Conservation (phyloP, 306 rosid genomes). For the Acacia confusa region DNA sequence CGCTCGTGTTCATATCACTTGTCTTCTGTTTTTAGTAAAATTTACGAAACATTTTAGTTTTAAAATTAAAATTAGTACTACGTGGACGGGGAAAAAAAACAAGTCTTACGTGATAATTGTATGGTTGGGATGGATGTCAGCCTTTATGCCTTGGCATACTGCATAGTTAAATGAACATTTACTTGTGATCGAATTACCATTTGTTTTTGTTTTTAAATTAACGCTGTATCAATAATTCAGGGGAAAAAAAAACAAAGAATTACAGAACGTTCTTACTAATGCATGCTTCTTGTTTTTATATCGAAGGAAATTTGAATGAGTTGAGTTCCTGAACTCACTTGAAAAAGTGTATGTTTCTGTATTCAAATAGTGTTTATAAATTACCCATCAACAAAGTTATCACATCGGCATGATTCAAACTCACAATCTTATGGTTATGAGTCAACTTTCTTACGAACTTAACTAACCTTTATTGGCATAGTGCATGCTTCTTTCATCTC, state of each 20-base stretch:
- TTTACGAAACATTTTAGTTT: neutral
- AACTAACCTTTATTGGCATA: too few species aligned
- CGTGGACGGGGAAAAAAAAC: neutral
- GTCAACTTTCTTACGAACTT: too few species aligned
- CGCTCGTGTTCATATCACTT: neutral
- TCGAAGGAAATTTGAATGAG: too few species aligned
- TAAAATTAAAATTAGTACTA: neutral
- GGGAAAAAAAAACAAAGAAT: too few species aligned
- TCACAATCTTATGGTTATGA: too few species aligned
- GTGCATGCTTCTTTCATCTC: neutral
- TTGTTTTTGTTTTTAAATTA: too few species aligned
- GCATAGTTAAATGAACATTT: neutral
- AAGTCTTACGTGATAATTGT: neutral
- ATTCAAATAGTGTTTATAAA: too few species aligned
- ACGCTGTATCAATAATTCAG: neutral
- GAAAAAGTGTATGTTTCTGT: rapidly evolving
- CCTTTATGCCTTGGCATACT: neutral
- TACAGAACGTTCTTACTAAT: neutral
- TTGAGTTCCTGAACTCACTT: rapidly evolving
- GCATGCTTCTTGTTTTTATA: neutral
- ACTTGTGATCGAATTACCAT: neutral
- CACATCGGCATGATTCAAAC: too few species aligned
- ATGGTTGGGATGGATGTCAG: neutral
- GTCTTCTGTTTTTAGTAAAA: neutral
- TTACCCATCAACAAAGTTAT: rapidly evolving